Evolutionary conservation across 352 stramenopile species (phyloP).

Genomic region (Halophytophthora batemanensis): DNA sequence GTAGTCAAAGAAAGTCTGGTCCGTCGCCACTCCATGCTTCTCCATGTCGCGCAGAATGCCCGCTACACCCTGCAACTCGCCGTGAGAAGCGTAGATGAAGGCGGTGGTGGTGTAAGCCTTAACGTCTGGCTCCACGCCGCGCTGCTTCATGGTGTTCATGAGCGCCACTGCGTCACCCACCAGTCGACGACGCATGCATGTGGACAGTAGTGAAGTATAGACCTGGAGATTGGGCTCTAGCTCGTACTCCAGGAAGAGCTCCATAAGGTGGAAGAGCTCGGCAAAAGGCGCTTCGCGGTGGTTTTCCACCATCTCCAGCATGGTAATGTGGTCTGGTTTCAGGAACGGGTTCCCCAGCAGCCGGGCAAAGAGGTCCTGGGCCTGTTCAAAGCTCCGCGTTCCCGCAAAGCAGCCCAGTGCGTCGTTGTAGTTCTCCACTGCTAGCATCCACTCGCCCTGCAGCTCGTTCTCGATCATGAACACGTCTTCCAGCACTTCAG

Average conservation of each 20-base stretch:
- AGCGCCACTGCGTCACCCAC: slow-evolving; percentile 58
- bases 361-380: slow-evolving; percentile 60
- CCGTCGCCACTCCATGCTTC: slow-evolving; percentile 25
- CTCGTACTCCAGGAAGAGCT: slow-evolving; percentile 59
- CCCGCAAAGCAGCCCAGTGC: slow-evolving; percentile 65
- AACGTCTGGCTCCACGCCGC: slow-evolving; percentile 44
- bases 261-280: slow-evolving; percentile 69
- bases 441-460: slow-evolving; percentile 48
- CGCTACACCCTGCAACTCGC: slow-evolving; percentile 46
- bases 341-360: slow-evolving; percentile 58
- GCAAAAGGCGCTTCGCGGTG: slow-evolving; percentile 53
- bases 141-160: slow-evolving; percentile 46
- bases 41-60: slow-evolving; percentile 47
- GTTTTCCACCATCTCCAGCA: slow-evolving; percentile 76
- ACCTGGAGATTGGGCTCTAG: slow-evolving; percentile 63
- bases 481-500: slow-evolving; percentile 58
- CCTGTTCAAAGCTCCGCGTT: slow-evolving; percentile 41
- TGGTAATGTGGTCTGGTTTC: slow-evolving; percentile 63
- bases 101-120: slow-evolving; percentile 67
- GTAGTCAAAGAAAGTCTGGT: slow-evolving; percentile 65
- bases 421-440: slow-evolving; percentile 76
- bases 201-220: slow-evolving; percentile 69
- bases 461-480: slow-evolving; percentile 43
- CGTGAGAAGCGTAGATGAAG: slow-evolving; percentile 60
- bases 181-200: slow-evolving; percentile 55